These are phyloP conservation scores for Neohortaea acidophila DNA, from an alignment of 495 filamentous ascomycete species.

Conservation along the genomic window DNA sequence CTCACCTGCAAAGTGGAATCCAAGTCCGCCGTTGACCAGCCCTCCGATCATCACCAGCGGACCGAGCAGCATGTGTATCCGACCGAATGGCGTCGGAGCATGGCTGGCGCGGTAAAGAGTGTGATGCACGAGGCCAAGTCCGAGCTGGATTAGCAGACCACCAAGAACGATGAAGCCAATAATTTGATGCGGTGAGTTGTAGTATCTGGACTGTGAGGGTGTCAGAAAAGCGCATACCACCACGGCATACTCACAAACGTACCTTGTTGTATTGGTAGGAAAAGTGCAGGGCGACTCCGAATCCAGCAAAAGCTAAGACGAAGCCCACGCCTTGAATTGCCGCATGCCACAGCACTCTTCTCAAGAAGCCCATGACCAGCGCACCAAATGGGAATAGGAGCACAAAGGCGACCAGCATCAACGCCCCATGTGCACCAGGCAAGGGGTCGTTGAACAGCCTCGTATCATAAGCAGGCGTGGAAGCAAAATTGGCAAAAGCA, in stretches of 20 bases:
- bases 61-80: constrained; percentile 34
- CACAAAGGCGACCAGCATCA: constrained; percentile 38
- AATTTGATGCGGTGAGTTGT: constrained; percentile 42
- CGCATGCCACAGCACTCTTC: constrained; percentile 36
- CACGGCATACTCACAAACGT: not conserved
- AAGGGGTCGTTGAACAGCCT: constrained; percentile 18
- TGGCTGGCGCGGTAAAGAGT: constrained; percentile 32
- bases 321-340: constrained; percentile 31
- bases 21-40: constrained; percentile 37
- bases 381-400: constrained; percentile 40
- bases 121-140: constrained; percentile 34
- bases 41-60: constrained; percentile 34
- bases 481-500: constrained; percentile 1
- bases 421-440: constrained; percentile 34
- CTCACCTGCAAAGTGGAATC: constrained; percentile 19
- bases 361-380: constrained; percentile 33
- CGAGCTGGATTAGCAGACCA: constrained; percentile 34
- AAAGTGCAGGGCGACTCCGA: constrained; percentile 35
- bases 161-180: constrained; percentile 39
- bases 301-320: constrained; percentile 26
- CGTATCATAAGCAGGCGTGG: constrained; percentile 4
- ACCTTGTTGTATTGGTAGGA: constrained; percentile 36
- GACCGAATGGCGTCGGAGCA: constrained; percentile 30
- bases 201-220: constrained; percentile 29
- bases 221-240: not conserved